phyloP scores from a whole-genome alignment of 2,329 filamentous ascomycete genomes.

The Beauveria australis region DNA sequence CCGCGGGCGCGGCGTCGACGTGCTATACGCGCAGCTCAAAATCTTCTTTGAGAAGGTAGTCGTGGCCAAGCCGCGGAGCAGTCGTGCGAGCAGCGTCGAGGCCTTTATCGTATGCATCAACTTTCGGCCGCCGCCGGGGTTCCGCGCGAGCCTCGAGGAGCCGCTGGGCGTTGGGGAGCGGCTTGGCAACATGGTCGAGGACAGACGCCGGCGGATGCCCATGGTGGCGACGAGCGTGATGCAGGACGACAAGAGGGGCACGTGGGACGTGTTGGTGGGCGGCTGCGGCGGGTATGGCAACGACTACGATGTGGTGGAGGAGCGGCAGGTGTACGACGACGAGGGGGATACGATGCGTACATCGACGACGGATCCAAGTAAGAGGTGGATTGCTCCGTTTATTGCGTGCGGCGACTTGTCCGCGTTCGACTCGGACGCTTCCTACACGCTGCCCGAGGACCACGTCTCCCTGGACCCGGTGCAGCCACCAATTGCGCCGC shows the following conservation, averaged over 20 bases:
- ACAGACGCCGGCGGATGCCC: slow-evolving; percentile 32
- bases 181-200: slow-evolving; percentile 41
- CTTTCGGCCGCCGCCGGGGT: slow-evolving; percentile 71
- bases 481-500: slow-evolving; percentile 90
- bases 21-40: slow-evolving; percentile 88
- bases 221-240: slow-evolving; percentile 33
- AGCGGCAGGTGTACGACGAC: slow-evolving; percentile 44
- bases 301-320: slow-evolving; percentile 27
- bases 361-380: slow-evolving; percentile 27
- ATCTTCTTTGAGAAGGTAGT: slow-evolving; percentile 79
- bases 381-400: slow-evolving; percentile 86
- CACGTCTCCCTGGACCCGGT: slow-evolving; percentile 84
- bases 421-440: slow-evolving; percentile 91
- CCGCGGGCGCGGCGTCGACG: slow-evolving; percentile 85
- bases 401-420: slow-evolving; percentile 95
- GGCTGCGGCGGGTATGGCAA: slow-evolving; percentile 8
- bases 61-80: slow-evolving; percentile 89
- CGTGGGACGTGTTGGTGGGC: slow-evolving; percentile 29
- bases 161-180: slow-evolving; percentile 59
- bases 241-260: slow-evolving; percentile 36
- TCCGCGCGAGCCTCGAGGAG: slow-evolving; percentile 66
- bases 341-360: slow-evolving; percentile 17
- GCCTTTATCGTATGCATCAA: slow-evolving; percentile 93
- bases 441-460: slow-evolving; percentile 80
- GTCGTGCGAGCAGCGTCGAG: slow-evolving; percentile 91